Base-by-base conservation (phyloP, 768 basidiomycete genomes). In the Guyanaporus albipodus region DNA sequence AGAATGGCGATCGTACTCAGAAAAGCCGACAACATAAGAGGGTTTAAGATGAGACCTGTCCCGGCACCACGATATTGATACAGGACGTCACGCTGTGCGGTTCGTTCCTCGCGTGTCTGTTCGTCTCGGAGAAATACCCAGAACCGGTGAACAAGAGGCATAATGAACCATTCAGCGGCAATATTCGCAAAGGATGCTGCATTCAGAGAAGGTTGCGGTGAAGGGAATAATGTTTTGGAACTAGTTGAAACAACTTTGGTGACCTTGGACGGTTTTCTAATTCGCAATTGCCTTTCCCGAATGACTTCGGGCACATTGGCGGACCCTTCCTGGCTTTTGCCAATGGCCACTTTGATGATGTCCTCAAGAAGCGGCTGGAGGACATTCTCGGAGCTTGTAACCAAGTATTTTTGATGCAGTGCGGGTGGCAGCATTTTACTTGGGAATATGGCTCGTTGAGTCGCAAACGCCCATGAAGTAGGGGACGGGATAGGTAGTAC, bases 81-180 rank as follows among this genome's bases (percentile, higher is more conserved):
- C 22, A 81, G 61, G n/a, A 70, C 70, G 22, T 76, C 68, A n/a
- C 73, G 73, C 32, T 75, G 74, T 2, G 77, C 73, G 2, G 85
- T 85, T 33, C 88, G 77, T 42, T 80, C 77, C 58, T 91, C 87
- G 29, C 90, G 76, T 2, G 78, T 74, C 55, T 87, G 82, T 58
- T 89, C 84, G 56, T 95, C 91, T 7, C 88, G 80, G 36, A 96
- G 78, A 68, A 94, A 91, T n/a, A 76, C 61, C 93, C 93, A 99
- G 68, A 98, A 96, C n/a, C 85, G 80, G 56, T 93, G 87, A 68
- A 97, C 78, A 42, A 98, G 72, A 0, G 96, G 96, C 49, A 84
- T 79, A 41, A 96, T 78, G 69, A 97, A 98, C 67, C 70, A 83
- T 60, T 93, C 91, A 0, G 88, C 88, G 0, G 92, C 91, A 22